phyloP scores from a whole-genome alignment of 1,284 basidiomycete genomes.

The Paramarasmius palmivorus region DNA sequence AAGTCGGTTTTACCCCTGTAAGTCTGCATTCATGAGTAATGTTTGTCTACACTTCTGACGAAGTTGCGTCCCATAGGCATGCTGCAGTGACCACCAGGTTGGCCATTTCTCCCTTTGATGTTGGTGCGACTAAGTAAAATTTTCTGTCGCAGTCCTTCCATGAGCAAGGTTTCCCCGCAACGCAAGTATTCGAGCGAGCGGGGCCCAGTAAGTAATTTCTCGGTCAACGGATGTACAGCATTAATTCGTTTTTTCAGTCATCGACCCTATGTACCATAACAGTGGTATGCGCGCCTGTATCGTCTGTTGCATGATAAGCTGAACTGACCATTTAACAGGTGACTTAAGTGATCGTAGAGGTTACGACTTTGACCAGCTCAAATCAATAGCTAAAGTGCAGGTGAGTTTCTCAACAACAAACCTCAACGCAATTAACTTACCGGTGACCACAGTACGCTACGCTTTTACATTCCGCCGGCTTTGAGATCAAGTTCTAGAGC shows the following conservation, averaged over 20 bases:
- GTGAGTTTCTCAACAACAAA: conserved; percentile 34
- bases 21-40: conserved; percentile 18
- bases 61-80: conserved; percentile 52
- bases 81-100: conserved; percentile 87
- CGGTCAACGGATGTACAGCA: neutral
- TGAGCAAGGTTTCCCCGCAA: conserved; percentile 78
- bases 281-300: conserved; percentile 47
- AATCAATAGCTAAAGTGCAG: conserved; percentile 83
- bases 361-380: conserved; percentile 80
- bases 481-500: conserved; percentile 29
- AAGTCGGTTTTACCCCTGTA: conserved; percentile 71
- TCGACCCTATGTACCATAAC: conserved; percentile 86
- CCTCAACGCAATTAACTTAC: neutral
- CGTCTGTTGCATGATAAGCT: neutral
- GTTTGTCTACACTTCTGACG: neutral
- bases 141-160: conserved; percentile 66
- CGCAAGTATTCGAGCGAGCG: conserved; percentile 81
- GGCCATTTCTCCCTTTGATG: conserved; percentile 5
- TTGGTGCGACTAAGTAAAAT: neutral
- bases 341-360: conserved; percentile 76
- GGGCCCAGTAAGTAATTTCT: conserved; percentile 57
- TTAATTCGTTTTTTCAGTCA: conserved; percentile 42
- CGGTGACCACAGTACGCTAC: conserved; percentile 55
- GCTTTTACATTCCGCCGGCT: conserved; percentile 53
- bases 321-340: conserved; percentile 36